Evolutionary conservation across 2,329 filamentous ascomycete genomes (phyloP), one percentile per base, ranked within the genome.

Genomic region (Botryosphaeria dothidea): DNA sequence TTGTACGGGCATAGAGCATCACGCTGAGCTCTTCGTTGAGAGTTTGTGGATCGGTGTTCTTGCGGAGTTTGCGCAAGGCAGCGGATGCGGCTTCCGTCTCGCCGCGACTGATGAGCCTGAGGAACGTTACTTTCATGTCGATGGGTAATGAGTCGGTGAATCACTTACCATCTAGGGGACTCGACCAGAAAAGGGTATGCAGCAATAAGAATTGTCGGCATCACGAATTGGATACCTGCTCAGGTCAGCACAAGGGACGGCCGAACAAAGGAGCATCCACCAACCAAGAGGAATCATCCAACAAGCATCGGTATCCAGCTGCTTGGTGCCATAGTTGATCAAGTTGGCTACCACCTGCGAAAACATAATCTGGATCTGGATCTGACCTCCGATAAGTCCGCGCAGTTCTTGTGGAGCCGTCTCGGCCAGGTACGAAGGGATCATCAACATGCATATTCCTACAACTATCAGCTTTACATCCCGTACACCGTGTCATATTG

Each of bases 341-440:
- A 62, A 21, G 13, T 62, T 62, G 23, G 58, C 58, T 9, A 62
- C 23, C 4, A 62, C 58, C 15, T 62, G 58, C 4, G 58, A 62
- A 45, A 62, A 62, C 58, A 62, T 62, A 45, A 62, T 62, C 45
- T 62, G 58, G 17, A 62, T 62, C 19, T 62, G 58, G n/a, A 62
- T 51, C 34, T 62, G 58, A 8, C 58, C 58, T 29, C 58, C 58
- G 19, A 62, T 62, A 29, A 62, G 45, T 15, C 58, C 58, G 15
- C 58, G 58, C 13, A 62, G 31, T 21, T 62, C 45, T 34, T 62
- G 58, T 2, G 58, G 58, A 3, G 58, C 58, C 15, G 58, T 62
- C n/a, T 62, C 58, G n/a, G 58, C 58, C n/a, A 62, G 45, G 29
- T 62, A 62, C 11, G 58, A 62, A 7, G 58, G 58, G 45, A 62